Base-by-base conservation (phyloP, 2,329 filamentous ascomycete genomes). In the Phaeophleospora eucalypticola region DNA sequence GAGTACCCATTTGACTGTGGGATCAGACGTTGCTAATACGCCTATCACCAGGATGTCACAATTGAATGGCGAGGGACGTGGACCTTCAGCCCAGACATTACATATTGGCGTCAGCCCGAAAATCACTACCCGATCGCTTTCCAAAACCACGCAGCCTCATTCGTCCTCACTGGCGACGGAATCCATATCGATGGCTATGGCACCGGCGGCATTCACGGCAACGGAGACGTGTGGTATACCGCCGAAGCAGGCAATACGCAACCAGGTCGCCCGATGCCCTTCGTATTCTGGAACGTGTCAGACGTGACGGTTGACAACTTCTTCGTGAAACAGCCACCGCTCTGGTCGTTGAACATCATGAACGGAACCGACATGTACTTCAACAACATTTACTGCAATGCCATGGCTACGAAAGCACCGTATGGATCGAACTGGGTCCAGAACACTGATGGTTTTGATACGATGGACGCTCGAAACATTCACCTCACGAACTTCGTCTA, bases 341-440 rank as follows among this genome's bases (percentile, higher is more conserved):
- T 80, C 2, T 80, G 77, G 77, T 64, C 65, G 14, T 59, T 79
- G 41, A 80, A 80, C 56, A 76, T 80, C 49, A 80, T 80, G 74
- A 80, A 79, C 45, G 77, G 75, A 1, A 79, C 73, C 0, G 68
- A 78, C 41, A 73, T 80, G 61, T 63, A 61, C 41, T 74, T 80
- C 49, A 67, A 75, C 43, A 73, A 79, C 49, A 74, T 80, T 35
- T 65, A 70, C 29, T 64, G 63, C 52, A 79, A 80, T 58, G 73
- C 73, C 2, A 79, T 76, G 0, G 70, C 73, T 0, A 63, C 72
- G 1, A 60, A 73, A 41, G 76, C 74, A 3, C 76, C 76, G 0
- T 71, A 66, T n/a, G 76, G 76, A 2, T 58, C 56, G 4, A 80
- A 79, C 46, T 79, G 76, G 76, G 76, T 79, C 1, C 76, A 79